A percentile compares a stretch with the other conserved stretches of the same genome.
phyloP scores from a whole-genome alignment of 2,329 filamentous ascomycete species.

The Botryotinia globosa region DNA sequence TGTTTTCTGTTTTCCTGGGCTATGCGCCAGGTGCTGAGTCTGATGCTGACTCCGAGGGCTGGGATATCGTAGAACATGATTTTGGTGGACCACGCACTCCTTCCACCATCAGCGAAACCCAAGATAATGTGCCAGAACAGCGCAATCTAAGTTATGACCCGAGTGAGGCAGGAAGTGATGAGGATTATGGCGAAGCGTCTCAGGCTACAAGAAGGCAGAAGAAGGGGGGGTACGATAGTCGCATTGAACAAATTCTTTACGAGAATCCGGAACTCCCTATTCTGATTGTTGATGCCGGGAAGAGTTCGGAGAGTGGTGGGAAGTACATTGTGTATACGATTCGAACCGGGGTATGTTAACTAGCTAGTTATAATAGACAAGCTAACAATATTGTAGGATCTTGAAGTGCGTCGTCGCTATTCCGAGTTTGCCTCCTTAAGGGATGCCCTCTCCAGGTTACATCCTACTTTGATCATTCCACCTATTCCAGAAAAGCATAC shows the following conservation, averaged over 20 bases:
- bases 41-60: constrained; percentile 45
- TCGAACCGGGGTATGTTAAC: constrained; percentile 70
- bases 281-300: constrained; percentile 89
- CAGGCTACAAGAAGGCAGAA: constrained; percentile 58
- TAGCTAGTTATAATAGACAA: not conserved
- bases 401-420: constrained; percentile 92
- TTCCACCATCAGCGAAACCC: constrained; percentile 65
- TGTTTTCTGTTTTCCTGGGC: constrained; percentile 42
- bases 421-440: constrained; percentile 94
- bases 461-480: constrained; percentile 92
- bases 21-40: constrained; percentile 30
- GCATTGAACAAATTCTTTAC: constrained; percentile 95
- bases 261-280: constrained; percentile 90
- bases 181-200: constrained; percentile 45
- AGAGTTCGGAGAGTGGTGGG: constrained; percentile 87
- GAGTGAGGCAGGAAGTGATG: constrained; percentile 48
- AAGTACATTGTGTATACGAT: constrained; percentile 98
- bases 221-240: constrained; percentile 87
- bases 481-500: constrained; percentile 98
- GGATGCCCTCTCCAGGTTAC: constrained; percentile 82
- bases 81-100: constrained; percentile 48
- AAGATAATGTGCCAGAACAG: constrained; percentile 35
- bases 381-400: constrained; percentile 58
- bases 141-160: constrained; percentile 37
- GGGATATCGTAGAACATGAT: constrained; percentile 49